Base-by-base conservation (phyloP, 352 stramenopile species). In the Phytopythium cucurbitacearum region DNA sequence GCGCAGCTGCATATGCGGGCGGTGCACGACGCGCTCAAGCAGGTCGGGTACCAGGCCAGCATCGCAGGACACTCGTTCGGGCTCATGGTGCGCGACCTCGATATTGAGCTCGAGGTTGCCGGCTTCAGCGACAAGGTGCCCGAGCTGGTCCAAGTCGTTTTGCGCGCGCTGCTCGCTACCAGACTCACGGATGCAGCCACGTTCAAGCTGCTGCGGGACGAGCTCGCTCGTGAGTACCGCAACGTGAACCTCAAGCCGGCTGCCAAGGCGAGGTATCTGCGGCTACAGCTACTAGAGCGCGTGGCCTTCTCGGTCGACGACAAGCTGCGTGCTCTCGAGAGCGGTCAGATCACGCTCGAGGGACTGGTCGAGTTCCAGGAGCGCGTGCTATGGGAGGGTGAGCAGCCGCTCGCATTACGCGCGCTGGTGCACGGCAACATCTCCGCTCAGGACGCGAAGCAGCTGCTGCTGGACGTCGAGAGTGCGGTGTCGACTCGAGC, bases 91-190 rank as follows among this genome's bases (percentile, higher is more conserved):
- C 78, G 76, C 5, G 85, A 91, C 13, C 58, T 80, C 15, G 76
- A 82, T 57, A 71, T 94, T 41, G 80, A 93, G 37, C 48, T 79
- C 7, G 75, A 78, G 13, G 73, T 90, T 46, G 62, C 68, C 5
- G 85, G 85, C 3, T 94, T 92, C 50, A 92, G 69, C 51, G 78
- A 93, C 56, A 82, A 73, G 35, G 55, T 91, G 7, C 69, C 69
- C 16, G 60, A 56, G n/a, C 67, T 94, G 32, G 70, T 87, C 10
- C 53, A 55, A 32, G 62, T 65, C 6, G 69, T 93, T 0, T 64
- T 87, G 12, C 16, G 58, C 9, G 64, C 76, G 15, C 45, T 94
- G 34, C 45, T 86, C 10, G 36, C 50, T 38, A 51, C 61, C 16
- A 39, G 40, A 16, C 43, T 50, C 6, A 16, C 13, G 5, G 54